Conservation (phyloP, 306 rosid genomes). For the Potentilla sterilis region DNA sequence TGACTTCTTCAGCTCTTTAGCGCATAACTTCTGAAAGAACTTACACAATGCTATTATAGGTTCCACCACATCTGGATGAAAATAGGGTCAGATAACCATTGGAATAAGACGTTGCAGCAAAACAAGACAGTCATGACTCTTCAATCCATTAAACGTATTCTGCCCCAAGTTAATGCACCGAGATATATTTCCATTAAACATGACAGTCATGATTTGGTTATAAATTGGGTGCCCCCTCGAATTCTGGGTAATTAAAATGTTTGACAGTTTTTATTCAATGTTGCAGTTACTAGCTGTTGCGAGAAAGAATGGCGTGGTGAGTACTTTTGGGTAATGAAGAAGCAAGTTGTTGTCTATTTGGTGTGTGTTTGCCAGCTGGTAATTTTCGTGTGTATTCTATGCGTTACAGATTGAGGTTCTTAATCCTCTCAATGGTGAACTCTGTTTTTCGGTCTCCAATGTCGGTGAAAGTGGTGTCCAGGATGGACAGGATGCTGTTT, state of each 20-base stretch:
- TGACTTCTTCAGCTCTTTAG: too few species aligned
- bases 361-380: neutral
- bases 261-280: neutral
- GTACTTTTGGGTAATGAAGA: slow-evolving; percentile 22
- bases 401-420: slow-evolving; percentile 71
- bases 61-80: too few species aligned
- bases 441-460: slow-evolving; percentile 38
- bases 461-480: slow-evolving; percentile 18
- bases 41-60: too few species aligned
- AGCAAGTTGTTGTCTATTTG: slow-evolving; percentile 20
- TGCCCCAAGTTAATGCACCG: too few species aligned
- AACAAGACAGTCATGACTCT: too few species aligned
- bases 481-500: slow-evolving; percentile 51
- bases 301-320: slow-evolving; percentile 73
- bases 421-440: slow-evolving; percentile 70
- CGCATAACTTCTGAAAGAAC: too few species aligned
- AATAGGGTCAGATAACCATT: too few species aligned
- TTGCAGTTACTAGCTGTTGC: slow-evolving; percentile 91
- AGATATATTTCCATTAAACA: too few species aligned
- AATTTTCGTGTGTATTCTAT: slow-evolving; percentile 1
- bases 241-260: neutral
- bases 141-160: too few species aligned
- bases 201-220: neutral
- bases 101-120: too few species aligned
- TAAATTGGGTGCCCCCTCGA: neutral